Conservation (phyloP, 2,329 filamentous ascomycete genomes). For the Rutstroemia sp. region DNA sequence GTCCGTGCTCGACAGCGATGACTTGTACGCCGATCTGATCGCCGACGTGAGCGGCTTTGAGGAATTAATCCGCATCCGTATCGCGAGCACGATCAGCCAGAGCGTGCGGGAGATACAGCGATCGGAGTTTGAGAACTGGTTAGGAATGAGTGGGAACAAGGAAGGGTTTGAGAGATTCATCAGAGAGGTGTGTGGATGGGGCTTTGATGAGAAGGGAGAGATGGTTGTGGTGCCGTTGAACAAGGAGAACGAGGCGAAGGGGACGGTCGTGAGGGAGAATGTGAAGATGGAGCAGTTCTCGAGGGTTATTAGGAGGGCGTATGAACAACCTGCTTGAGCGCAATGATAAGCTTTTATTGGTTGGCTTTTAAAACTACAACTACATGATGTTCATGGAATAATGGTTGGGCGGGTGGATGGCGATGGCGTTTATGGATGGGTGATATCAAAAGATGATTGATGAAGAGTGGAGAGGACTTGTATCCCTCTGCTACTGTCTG, state of each 20-base stretch:
- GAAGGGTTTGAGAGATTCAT: conserved; percentile 70
- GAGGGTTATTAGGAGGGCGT: conserved; percentile 73
- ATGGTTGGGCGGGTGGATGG: conserved; percentile 4
- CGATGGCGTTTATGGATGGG: conserved; percentile 19
- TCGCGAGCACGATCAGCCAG: conserved; percentile 80
- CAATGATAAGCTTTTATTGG: not conserved
- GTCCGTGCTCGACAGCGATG: conserved; percentile 85
- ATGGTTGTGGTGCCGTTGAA: conserved; percentile 77
- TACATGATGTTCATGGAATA: conserved; percentile 20
- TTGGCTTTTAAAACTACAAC: not conserved
- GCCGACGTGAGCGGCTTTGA: conserved; percentile 94
- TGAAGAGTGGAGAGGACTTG: not conserved
- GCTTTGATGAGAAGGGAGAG: conserved; percentile 46
- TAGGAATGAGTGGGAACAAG: conserved; percentile 53
- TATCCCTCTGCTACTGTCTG: not conserved
- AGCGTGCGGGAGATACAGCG: conserved; percentile 67
- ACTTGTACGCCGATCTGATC: conserved; percentile 90
- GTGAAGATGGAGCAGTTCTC: conserved; percentile 85
- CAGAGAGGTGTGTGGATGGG: conserved; percentile 80
- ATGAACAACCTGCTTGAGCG: conserved; percentile 66
- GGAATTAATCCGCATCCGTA: conserved; percentile 83
- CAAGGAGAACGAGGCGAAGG: conserved; percentile 96
- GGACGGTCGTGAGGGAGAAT: conserved; percentile 89
- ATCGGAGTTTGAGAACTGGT: conserved; percentile 64
- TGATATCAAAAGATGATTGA: not conserved